These are phyloP conservation scores for Euryodendron excelsum DNA, from an alignment of 148 eudicot species.

Conservation along the genomic window DNA sequence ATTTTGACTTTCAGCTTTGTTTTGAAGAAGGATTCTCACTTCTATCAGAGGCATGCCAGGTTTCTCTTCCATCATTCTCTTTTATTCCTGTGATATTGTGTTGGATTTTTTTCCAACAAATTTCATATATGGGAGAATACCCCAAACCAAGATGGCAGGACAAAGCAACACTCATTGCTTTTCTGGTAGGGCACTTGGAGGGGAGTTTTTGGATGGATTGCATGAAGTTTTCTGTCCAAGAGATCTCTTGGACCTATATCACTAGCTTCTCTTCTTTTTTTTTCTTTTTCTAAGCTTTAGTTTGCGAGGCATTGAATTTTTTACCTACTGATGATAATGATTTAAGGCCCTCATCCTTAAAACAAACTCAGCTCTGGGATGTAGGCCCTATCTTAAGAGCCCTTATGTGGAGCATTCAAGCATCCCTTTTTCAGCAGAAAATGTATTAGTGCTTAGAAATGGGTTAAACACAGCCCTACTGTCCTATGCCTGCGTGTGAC, in stretches of 20 bases:
- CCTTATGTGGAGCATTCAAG: neutral
- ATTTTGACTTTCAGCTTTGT: constrained; percentile 40
- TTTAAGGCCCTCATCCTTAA: neutral
- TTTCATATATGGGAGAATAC: neutral
- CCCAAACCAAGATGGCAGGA: neutral
- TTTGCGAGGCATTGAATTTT: neutral
- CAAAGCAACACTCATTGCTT: neutral
- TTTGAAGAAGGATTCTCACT: constrained; percentile 46
- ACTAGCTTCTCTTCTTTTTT: too few species aligned
- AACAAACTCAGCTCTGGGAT: neutral
- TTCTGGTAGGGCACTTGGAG: neutral
- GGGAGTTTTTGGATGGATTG: neutral
- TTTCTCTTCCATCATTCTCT: constrained; percentile 23
- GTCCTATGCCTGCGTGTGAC: neutral
- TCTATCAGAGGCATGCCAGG: constrained; percentile 55
- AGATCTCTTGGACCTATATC: constrained; percentile 7
- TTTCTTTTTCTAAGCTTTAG: too few species aligned
- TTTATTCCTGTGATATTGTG: neutral
- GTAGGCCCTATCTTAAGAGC: neutral
- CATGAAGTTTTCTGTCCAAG: neutral
- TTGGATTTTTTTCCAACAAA: neutral
- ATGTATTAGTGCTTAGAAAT: neutral
- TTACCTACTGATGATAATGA: neutral
- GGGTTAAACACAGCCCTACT: neutral
- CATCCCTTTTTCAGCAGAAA: neutral